phyloP scores from a whole-genome alignment of 805 yeast genomes.

The Yueomyces sp. region DNA sequence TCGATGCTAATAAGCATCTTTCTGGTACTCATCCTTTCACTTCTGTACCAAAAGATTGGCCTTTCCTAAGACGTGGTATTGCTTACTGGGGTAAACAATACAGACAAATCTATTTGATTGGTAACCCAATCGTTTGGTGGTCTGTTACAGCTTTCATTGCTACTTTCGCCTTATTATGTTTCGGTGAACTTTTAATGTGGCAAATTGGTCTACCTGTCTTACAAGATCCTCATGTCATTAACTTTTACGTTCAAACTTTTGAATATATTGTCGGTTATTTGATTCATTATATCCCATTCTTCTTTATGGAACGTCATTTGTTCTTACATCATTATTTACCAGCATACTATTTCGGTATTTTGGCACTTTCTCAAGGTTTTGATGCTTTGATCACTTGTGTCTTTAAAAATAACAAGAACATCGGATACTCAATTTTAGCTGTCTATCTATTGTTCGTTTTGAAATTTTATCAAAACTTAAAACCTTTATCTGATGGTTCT shows the following conservation, averaged over 20 bases:
- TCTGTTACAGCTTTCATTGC: slow-evolving; percentile 40
- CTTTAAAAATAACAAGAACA: slow-evolving; percentile 28
- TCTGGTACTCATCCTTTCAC: slow-evolving; percentile 60
- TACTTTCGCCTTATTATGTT: slow-evolving; percentile 34
- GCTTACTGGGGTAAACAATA: slow-evolving; percentile 51
- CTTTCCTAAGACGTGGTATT: slow-evolving; percentile 62
- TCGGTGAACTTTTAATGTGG: slow-evolving; percentile 42
- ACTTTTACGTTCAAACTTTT: slow-evolving; percentile 50
- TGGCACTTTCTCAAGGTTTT: slow-evolving; percentile 58
- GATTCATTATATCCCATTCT: slow-evolving; percentile 61
- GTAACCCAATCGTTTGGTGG: slow-evolving; percentile 80
- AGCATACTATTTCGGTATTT: slow-evolving; percentile 75
- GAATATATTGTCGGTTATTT: slow-evolving; percentile 59
- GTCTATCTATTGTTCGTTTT: slow-evolving; percentile 37
- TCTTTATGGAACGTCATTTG: slow-evolving; percentile 83
- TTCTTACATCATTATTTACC: slow-evolving; percentile 92
- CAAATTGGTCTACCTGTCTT: slow-evolving; percentile 44
- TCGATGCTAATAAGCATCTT: slow-evolving; percentile 60
- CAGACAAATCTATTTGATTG: slow-evolving; percentile 55
- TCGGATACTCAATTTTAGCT: slow-evolving; percentile 34
- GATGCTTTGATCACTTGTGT: slow-evolving; percentile 38
- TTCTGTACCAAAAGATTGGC: slow-evolving; percentile 65
- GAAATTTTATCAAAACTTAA: slow-evolving; percentile 43
- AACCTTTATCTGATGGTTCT: slow-evolving; percentile 66
- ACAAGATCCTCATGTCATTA: slow-evolving; percentile 39